Conservation (phyloP, 148 eudicot species). For the Fagopyrum homotropicum region DNA sequence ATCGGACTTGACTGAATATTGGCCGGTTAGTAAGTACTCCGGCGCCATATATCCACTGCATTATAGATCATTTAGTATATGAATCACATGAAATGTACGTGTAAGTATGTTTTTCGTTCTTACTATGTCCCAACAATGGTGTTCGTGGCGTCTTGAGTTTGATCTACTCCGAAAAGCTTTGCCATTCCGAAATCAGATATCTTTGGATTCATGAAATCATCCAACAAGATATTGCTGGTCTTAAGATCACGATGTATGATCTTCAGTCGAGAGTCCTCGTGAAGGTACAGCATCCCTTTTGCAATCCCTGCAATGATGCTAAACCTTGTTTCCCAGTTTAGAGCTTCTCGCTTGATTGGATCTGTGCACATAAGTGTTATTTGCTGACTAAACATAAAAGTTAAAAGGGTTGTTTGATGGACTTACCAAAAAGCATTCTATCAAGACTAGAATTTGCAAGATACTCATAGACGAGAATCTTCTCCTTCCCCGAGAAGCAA, state of each 20-base stretch:
- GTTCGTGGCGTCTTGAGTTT: constrained; percentile 13
- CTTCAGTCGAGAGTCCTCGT: constrained; percentile 30
- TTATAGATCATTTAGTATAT: neutral
- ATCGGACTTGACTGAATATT: constrained; percentile 12
- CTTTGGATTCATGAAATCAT: constrained; percentile 27
- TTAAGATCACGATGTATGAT: constrained; percentile 28
- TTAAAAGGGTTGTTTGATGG: neutral
- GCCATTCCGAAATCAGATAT: constrained; percentile 22
- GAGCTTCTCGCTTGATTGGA: constrained; percentile 6
- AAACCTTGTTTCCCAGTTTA: constrained; percentile 10
- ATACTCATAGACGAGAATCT: constrained; percentile 24
- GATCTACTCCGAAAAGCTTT: constrained; percentile 12
- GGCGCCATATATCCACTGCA: constrained; percentile 13
- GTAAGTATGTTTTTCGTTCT: neutral
- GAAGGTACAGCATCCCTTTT: constrained; percentile 20
- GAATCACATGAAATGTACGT: neutral
- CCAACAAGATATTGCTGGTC: constrained; percentile 24
- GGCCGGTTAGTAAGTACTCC: constrained; percentile 12
- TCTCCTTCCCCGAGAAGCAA: constrained; percentile 19
- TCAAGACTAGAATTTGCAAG: constrained; percentile 24
- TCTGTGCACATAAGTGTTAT: neutral
- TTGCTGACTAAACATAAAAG: neutral
- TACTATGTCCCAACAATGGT: constrained; percentile 14
- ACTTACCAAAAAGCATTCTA: neutral
- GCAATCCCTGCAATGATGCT: constrained; percentile 10